Percentiles rank a stretch among this genome's conserved stretches.
Conservation (phyloP, 2,329 filamentous ascomycete genomes). For the Stemphylium vesicarium region DNA sequence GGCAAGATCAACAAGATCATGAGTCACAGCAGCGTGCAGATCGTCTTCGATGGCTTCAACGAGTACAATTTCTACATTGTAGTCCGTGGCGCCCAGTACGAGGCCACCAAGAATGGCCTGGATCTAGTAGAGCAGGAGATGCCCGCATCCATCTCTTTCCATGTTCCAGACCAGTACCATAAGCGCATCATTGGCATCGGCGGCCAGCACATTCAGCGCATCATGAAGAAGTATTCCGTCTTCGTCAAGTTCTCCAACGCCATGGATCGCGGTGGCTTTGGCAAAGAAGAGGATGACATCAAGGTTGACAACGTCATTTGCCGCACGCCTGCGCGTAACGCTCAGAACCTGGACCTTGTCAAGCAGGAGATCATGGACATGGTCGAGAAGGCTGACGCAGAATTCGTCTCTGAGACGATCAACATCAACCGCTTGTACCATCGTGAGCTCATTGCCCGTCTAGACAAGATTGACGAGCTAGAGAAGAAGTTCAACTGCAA, state of each 20-base stretch:
- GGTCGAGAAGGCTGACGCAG: constrained; percentile 96
- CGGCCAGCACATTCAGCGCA: constrained; percentile 96
- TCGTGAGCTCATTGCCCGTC: constrained; percentile 86
- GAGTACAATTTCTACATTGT: constrained; percentile 99
- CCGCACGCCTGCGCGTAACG: constrained; percentile 94
- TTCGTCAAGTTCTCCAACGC: constrained; percentile 99
- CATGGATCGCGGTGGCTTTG: constrained; percentile 93
- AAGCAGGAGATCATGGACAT: constrained; percentile 99
- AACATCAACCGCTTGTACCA: constrained; percentile 95
- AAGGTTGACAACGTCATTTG: constrained; percentile 99
- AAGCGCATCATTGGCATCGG: constrained; percentile 99
- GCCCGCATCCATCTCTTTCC: constrained; percentile 98
- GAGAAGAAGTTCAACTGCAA: constrained; percentile 99
- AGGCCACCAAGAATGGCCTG: constrained; percentile 91
- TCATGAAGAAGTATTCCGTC: constrained; percentile 99
- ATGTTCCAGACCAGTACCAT: constrained; percentile 98
- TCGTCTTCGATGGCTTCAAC: constrained; percentile 98
- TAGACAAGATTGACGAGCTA: constrained; percentile 88
- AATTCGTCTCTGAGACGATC: constrained; percentile 93
- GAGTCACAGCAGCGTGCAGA: constrained; percentile 98
- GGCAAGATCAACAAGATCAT: constrained; percentile 99
- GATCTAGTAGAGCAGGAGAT: constrained; percentile 97
- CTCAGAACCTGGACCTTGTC: constrained; percentile 93
- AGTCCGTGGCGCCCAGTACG: constrained; percentile 89
- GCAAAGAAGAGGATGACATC: constrained; percentile 96